Conservation (phyloP, 352 stramenopile genomes). For the Globisporangium yorkense region DNA sequence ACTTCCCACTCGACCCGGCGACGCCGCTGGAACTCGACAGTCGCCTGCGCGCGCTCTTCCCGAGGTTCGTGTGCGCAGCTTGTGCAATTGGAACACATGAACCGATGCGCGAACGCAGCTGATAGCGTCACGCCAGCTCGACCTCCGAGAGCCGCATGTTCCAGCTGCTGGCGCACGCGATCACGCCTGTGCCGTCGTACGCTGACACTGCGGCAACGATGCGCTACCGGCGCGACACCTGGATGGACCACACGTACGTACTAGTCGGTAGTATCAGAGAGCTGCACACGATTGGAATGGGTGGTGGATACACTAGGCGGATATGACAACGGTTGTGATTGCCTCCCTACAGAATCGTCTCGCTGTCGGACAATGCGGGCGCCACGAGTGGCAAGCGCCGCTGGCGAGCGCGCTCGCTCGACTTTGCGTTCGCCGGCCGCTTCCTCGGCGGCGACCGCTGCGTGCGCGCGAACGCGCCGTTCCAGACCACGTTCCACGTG, state of each 20-base stretch:
- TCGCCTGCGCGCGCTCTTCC: slow-evolving; percentile 34
- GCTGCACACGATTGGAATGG: slow-evolving; percentile 1
- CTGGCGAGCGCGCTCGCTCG: slow-evolving; percentile 11
- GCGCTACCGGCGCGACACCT: slow-evolving; percentile 28
- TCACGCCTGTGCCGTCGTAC: slow-evolving; percentile 55
- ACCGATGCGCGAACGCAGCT: neutral
- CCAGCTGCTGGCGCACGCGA: slow-evolving; percentile 63
- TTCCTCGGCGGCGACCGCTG: slow-evolving; percentile 57
- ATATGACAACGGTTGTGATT: neutral
- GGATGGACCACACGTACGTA: slow-evolving; percentile 43
- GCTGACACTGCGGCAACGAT: slow-evolving; percentile 48
- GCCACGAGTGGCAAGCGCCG: neutral
- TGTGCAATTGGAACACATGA: neutral
- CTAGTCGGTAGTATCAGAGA: neutral
- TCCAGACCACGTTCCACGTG: slow-evolving; percentile 49
- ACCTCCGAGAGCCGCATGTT: slow-evolving; percentile 60
- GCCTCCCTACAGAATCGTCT: slow-evolving; percentile 23
- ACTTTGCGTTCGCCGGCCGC: slow-evolving; percentile 48
- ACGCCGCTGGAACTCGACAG: slow-evolving; percentile 29
- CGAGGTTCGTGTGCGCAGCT: slow-evolving; percentile 21
- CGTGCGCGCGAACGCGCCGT: slow-evolving; percentile 64
- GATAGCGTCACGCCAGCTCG: slow-evolving; percentile 15
- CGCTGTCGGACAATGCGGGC: slow-evolving; percentile 14
- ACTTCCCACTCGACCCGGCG: slow-evolving; percentile 36
- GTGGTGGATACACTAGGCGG: slow-evolving; percentile 1